Evolutionary conservation across 2,329 filamentous ascomycete species (phyloP).

Genomic region (Zopfia rhizophila): DNA sequence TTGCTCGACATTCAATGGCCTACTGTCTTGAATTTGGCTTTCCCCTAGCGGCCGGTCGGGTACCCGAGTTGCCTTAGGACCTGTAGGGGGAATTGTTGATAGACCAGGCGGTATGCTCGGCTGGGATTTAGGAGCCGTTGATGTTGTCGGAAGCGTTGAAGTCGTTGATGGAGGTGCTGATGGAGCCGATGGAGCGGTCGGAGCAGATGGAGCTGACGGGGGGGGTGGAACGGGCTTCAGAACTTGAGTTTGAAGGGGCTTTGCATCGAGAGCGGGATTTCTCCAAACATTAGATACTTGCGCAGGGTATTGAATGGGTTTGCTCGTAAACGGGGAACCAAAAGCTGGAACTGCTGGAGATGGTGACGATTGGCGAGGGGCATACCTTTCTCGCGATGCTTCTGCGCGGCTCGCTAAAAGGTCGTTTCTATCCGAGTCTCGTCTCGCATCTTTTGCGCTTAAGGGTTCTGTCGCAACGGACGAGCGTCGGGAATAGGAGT

Average conservation of each 20-base stretch:
- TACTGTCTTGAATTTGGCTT: constrained; percentile 30
- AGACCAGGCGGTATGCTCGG: constrained; percentile 52
- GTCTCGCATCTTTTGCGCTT: constrained; percentile 43
- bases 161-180: constrained; percentile 26
- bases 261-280: constrained; percentile 49
- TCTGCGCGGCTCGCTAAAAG: constrained; percentile 58
- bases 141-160: constrained; percentile 24
- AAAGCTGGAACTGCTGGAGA: constrained; percentile 68
- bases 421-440: constrained; percentile 57
- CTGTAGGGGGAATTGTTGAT: constrained; percentile 49
- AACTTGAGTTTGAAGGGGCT: constrained; percentile 37
- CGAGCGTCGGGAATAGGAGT: constrained; percentile 48
- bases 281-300: constrained; percentile 54
- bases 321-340: constrained; percentile 50
- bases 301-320: constrained; percentile 3
- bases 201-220: constrained; percentile 31
- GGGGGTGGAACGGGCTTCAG: constrained; percentile 38
- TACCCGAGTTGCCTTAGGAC: constrained; percentile 51
- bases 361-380: constrained; percentile 61
- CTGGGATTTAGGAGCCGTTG: constrained; percentile 35
- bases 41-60: constrained; percentile 39
- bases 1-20: constrained; percentile 25
- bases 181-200: constrained; percentile 30
- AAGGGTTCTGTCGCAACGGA: constrained; percentile 48
- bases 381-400: constrained; percentile 58